Evolutionary conservation across 306 rosid genomes (phyloP).

Genomic region (Hippophae tibetana): DNA sequence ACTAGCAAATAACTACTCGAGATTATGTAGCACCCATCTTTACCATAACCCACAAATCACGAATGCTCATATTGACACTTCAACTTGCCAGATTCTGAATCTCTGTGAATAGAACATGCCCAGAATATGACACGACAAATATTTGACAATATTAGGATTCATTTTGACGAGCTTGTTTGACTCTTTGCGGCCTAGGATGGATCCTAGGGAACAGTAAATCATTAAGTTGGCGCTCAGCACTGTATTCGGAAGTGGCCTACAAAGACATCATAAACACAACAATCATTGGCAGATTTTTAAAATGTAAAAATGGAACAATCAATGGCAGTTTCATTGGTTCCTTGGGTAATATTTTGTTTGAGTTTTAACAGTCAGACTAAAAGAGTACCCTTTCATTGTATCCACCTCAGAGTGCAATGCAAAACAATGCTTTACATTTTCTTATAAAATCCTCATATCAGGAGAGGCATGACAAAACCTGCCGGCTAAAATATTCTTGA

Average conservation of each 20-base stretch:
- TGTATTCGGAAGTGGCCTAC: conserved; percentile 79
- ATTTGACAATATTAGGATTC: conserved; percentile 24
- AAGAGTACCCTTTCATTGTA: background rate
- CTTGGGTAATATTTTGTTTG: background rate
- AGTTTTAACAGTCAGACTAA: background rate
- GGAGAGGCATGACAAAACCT: background rate
- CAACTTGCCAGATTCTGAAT: too few relatives aligned
- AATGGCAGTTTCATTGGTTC: conserved; percentile 10
- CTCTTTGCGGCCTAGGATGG: conserved; percentile 48
- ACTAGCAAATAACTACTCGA: too few relatives aligned
- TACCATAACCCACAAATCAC: too few relatives aligned
- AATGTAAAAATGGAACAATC: conserved; percentile 2
- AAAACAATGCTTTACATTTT: too few relatives aligned
- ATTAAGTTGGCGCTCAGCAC: conserved; percentile 85
- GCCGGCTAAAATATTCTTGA: background rate
- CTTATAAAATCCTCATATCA: background rate
- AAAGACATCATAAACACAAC: conserved; percentile 8
- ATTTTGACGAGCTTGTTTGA: conserved; percentile 55
- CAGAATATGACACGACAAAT: background rate
- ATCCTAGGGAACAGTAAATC: conserved; percentile 65
- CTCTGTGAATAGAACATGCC: too few relatives aligned
- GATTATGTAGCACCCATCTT: too few relatives aligned
- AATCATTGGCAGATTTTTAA: too few relatives aligned
- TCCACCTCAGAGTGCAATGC: background rate
- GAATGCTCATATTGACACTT: too few relatives aligned